Evolutionary conservation across 23 red algal species (phyloP), one percentile per base, ranked within the genome.

Genomic region (Gracilaria gracilis): DNA sequence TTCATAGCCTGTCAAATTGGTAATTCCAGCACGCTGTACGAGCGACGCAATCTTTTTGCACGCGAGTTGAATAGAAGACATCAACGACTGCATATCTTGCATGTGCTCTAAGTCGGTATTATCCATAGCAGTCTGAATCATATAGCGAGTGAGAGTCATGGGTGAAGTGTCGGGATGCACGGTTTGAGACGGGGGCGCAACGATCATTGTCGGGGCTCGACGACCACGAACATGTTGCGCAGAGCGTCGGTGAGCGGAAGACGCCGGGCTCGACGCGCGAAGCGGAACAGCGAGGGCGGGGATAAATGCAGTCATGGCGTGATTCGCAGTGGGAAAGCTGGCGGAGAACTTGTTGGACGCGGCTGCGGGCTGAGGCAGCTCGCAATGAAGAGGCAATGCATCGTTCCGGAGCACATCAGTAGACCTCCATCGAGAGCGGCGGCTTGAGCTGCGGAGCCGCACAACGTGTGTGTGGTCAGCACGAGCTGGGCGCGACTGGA

Each of bases 11-110:
- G 97, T 98, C 53, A 98, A 84, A 82, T 98, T 98, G 81, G 81
- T 91, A 14, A 98, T 88, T 35, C 97, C 97, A 40, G 97, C 97
- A 29, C 97, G 93, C 36, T 91, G 81, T 12, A 98, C 97, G 53
- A 98, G 82, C n/a, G 97, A 98, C 17, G 83, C 67, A 46, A 98
- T 98, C 80, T 98, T 95, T 85, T 98, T 98, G 85, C 97, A 95
- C 0, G 97, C 97, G 48, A 95, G 84, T 81, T 91, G 87, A 89
- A 95, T 98, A 24, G 86, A 86, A 7, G 97, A 85, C 83, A 98
- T 96, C 29, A 98, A 62, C 59, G 88, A 88, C 81, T 94, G 80
- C 90, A 98, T 90, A 33, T 98, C 95, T 65, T 91, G 69, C 90
- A 98, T 84, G 35, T 93, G 95, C 48, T 92, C 90, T 80, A 91